A percentile compares a stretch with the other conserved stretches of the same genome.
phyloP scores from a whole-genome alignment of 306 rosid species.

The Glycyrrhiza uralensis region DNA sequence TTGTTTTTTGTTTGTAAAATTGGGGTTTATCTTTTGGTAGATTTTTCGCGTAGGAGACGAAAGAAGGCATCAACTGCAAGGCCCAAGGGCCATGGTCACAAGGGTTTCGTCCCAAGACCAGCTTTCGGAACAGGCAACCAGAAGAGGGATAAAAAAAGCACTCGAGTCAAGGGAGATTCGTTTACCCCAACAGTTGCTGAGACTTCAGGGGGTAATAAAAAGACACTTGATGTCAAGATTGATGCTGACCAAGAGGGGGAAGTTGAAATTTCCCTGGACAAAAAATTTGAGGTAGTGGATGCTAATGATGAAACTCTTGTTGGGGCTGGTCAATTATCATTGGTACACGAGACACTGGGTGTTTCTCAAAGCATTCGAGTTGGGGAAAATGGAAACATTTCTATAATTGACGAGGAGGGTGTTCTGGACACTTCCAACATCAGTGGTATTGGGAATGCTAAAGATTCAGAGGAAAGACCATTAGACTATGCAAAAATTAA shows the following conservation, averaged over 20 bases:
- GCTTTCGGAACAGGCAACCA: conserved; percentile 34
- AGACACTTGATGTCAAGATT: conserved; percentile 28
- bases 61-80: conserved; percentile 37
- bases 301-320: conserved; percentile 25
- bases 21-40: conserved; percentile 32
- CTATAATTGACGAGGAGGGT: conserved; percentile 27
- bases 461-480: not conserved
- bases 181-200: conserved; percentile 36
- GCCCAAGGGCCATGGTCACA: conserved; percentile 40
- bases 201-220: conserved; percentile 19
- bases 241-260: conserved; percentile 29
- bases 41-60: conserved; percentile 51
- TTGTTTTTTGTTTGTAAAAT: not conserved
- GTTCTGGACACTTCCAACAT: conserved; percentile 14
- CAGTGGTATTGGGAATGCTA: conserved; percentile 15
- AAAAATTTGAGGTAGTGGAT: conserved; percentile 31
- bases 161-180: conserved; percentile 34
- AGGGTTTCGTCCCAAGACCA: conserved; percentile 40
- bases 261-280: conserved; percentile 29
- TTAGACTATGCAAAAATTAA: not conserved
- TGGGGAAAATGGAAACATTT: conserved; percentile 31
- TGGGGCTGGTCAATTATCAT: conserved; percentile 31
- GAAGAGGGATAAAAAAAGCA: conserved; percentile 33
- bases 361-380: conserved; percentile 23
- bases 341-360: conserved; percentile 18